phyloP scores from a whole-genome alignment of 208 protist genomes.

The Trypanosoma scelopori region DNA sequence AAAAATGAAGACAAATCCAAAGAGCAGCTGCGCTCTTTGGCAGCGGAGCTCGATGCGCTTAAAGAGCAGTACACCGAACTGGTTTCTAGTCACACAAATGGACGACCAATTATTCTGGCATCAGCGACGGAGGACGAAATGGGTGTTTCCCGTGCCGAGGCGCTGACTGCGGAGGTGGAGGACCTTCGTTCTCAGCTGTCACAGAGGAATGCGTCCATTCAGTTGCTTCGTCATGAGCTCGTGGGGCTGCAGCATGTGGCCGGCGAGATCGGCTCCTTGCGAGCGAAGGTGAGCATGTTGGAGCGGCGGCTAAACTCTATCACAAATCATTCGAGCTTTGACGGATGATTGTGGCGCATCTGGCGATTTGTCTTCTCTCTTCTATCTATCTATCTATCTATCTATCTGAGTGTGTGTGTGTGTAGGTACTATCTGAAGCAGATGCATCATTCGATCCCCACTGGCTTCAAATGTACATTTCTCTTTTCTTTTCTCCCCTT shows the following conservation, averaged over 20 bases:
- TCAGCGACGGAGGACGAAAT: background rate
- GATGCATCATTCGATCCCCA: no score
- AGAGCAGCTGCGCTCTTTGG: background rate
- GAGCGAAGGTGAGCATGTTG: slow-evolving; percentile 1
- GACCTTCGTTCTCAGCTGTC: slow-evolving; percentile 3
- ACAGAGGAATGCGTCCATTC: background rate
- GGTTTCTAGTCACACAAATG: background rate
- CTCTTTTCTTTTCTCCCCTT: no score
- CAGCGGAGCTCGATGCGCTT: background rate
- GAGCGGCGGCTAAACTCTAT: background rate
- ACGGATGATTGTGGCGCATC: background rate
- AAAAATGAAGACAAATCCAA: background rate
- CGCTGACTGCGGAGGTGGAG: background rate
- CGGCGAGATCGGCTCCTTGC: background rate
- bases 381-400: no score
- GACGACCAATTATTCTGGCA: background rate
- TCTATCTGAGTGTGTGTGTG: no score
- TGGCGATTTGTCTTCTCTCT: background rate
- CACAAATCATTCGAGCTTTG: background rate
- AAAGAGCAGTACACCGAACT: slow-evolving; percentile 1
- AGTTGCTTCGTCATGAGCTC: slow-evolving; percentile 2
- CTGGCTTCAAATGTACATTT: no score
- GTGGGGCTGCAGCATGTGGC: background rate
- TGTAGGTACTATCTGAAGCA: no score
- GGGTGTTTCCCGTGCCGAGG: background rate